phyloP scores from a whole-genome alignment of 352 stramenopile species.

The Globisporangium paddicum region DNA sequence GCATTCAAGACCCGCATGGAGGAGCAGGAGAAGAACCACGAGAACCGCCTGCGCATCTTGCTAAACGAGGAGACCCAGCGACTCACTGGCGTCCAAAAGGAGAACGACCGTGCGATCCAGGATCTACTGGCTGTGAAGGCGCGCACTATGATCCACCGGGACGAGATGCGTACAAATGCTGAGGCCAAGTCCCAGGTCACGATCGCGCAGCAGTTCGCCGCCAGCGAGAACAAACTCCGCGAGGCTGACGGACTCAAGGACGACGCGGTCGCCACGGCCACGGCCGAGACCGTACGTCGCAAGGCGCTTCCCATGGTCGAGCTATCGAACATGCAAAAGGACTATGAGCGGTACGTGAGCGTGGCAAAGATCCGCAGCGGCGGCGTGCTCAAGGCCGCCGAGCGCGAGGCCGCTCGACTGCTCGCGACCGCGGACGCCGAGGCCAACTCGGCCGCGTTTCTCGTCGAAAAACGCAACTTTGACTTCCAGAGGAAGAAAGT shows the following conservation, averaged over 20 bases:
- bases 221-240: slow-evolving; percentile 57
- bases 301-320: slow-evolving; percentile 56
- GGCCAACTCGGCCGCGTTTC: slow-evolving; percentile 42
- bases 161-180: slow-evolving; percentile 71
- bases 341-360: slow-evolving; percentile 65
- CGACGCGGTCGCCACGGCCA: slow-evolving; percentile 50
- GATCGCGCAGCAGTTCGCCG: slow-evolving; percentile 63
- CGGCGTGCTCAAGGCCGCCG: slow-evolving; percentile 68
- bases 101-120: slow-evolving; percentile 74
- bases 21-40: slow-evolving; percentile 88
- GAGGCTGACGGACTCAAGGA: slow-evolving; percentile 63
- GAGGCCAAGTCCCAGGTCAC: slow-evolving; percentile 72
- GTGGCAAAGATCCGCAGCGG: slow-evolving; percentile 60
- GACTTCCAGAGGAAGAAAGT: slow-evolving; percentile 79
- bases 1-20: slow-evolving; percentile 86
- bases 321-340: slow-evolving; percentile 44
- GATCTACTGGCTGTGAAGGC: slow-evolving; percentile 24
- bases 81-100: slow-evolving; percentile 73
- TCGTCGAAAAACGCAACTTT: slow-evolving; percentile 75
- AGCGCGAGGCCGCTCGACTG: slow-evolving; percentile 46
- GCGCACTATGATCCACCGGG: slow-evolving; percentile 50
- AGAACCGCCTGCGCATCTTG: slow-evolving; percentile 83
- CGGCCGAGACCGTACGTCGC: slow-evolving; percentile 45
- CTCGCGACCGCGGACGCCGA: slow-evolving; percentile 52
- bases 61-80: slow-evolving; percentile 84